Evolutionary conservation across 108 stramenopile species (phyloP).

Genomic region (Fistulifera pelliculosa): DNA sequence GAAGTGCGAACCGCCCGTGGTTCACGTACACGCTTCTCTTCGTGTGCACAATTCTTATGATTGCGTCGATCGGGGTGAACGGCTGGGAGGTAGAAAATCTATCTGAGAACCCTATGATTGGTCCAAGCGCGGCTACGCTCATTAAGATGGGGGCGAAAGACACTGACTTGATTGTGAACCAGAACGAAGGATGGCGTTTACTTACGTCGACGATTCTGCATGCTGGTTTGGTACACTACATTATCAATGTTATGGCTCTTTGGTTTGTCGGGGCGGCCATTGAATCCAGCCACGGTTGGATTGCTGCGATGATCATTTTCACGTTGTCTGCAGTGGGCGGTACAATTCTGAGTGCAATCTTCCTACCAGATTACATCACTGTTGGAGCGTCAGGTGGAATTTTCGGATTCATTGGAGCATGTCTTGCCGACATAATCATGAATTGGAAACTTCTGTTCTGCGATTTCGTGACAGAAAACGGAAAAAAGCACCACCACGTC

Average conservation of each 20-base stretch:
- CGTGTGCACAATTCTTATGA: slow-evolving; percentile 53
- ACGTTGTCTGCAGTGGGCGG: slow-evolving; percentile 77
- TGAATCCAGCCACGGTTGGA: slow-evolving; percentile 79
- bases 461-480: slow-evolving; percentile 62
- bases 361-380: slow-evolving; percentile 83
- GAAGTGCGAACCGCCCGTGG: slow-evolving; percentile 55
- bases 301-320: slow-evolving; percentile 56
- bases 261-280: slow-evolving; percentile 86
- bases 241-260: slow-evolving; percentile 85
- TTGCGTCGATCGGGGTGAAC: slow-evolving; percentile 68
- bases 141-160: slow-evolving; percentile 83
- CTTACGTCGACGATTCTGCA: slow-evolving; percentile 86
- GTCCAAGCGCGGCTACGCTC: slow-evolving; percentile 80
- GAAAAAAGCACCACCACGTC: slow-evolving; percentile 53
- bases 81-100: slow-evolving; percentile 79
- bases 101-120: slow-evolving; percentile 74
- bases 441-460: slow-evolving; percentile 87
- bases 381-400: slow-evolving; percentile 92
- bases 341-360: slow-evolving; percentile 79
- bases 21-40: slow-evolving; percentile 63
- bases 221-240: slow-evolving; percentile 91
- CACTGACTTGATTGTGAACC: slow-evolving; percentile 77
- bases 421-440: slow-evolving; percentile 84
- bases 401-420: slow-evolving; percentile 89
- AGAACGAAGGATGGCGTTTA: slow-evolving; percentile 73